Percentiles rank a stretch among this genome's conserved stretches.
These are phyloP conservation scores for Candida peoriensis DNA, from an alignment of 805 yeast species.

Conservation along the genomic window DNA sequence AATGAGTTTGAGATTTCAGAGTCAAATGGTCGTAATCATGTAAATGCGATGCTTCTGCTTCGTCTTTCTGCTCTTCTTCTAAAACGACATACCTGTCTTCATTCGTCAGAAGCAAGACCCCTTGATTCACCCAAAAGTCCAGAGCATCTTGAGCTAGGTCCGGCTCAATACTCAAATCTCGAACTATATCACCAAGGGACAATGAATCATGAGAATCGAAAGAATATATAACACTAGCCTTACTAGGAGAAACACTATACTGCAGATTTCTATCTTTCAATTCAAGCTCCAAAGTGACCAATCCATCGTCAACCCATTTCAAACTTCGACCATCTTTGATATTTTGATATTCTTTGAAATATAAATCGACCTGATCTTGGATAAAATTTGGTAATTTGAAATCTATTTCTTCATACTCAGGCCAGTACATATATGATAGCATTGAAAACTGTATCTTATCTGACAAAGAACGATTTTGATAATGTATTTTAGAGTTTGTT, in stretches of 20 bases:
- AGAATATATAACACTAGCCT: constrained; percentile 56
- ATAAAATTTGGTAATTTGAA: constrained; percentile 44
- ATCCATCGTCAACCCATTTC: constrained; percentile 52
- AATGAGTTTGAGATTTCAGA: constrained; percentile 4
- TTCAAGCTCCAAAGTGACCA: constrained; percentile 54
- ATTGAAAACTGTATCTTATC: constrained; percentile 48
- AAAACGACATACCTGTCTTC: constrained; percentile 14
- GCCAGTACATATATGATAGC: constrained; percentile 83
- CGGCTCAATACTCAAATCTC: constrained; percentile 37
- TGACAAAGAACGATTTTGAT: constrained; percentile 14
- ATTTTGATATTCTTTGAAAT: constrained; percentile 36
- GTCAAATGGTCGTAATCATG: too few relatives aligned
- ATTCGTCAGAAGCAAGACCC: constrained; percentile 42
- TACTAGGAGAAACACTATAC: constrained; percentile 59
- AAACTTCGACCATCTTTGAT: constrained; percentile 56
- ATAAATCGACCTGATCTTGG: constrained; percentile 36
- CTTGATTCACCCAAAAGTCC: constrained; percentile 59
- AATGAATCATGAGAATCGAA: constrained; percentile 33
- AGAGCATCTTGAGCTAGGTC: constrained; percentile 36
- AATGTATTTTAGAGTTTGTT: constrained; percentile 36
- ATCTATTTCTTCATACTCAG: constrained; percentile 27
- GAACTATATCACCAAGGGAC: constrained; percentile 29
- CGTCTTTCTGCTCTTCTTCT: constrained; percentile 3
- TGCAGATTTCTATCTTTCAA: constrained; percentile 38
- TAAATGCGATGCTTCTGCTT: too few relatives aligned